These are phyloP conservation scores for Elongisporangium prolatum DNA, from an alignment of 352 stramenopile species.

Conservation along the genomic window DNA sequence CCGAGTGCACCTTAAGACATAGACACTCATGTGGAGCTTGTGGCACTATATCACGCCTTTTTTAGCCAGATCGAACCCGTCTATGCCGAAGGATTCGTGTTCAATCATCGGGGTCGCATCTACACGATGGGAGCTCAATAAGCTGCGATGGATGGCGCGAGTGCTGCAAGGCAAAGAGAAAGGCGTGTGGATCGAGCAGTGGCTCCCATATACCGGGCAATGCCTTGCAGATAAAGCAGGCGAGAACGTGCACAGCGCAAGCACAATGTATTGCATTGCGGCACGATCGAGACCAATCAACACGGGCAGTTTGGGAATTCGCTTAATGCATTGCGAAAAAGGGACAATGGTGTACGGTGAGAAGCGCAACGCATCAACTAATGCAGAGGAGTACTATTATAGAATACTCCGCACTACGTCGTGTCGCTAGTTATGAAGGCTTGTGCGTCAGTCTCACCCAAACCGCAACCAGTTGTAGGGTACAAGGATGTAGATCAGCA, in stretches of 20 bases:
- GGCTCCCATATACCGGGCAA: no score
- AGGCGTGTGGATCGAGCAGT: slow-evolving; percentile 24
- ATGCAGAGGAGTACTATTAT: slow-evolving; percentile 25
- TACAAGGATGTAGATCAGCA: slow-evolving; percentile 51
- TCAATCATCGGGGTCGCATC: slow-evolving; percentile 7
- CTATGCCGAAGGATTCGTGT: slow-evolving; percentile 8
- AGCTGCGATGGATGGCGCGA: slow-evolving; percentile 10
- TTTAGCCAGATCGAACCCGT: slow-evolving; percentile 1
- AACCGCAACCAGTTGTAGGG: slow-evolving; percentile 14
- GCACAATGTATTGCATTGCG: slow-evolving; percentile 24
- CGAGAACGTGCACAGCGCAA: slow-evolving; percentile 27
- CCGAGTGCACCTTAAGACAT: slow-evolving; percentile 22
- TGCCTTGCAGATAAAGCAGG: slow-evolving; percentile 1
- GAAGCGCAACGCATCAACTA: slow-evolving; percentile 22
- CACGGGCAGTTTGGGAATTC: slow-evolving; percentile 6
- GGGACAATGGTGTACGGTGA: slow-evolving; percentile 17
- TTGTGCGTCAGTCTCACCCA: slow-evolving; percentile 5
- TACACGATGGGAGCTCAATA: slow-evolving; percentile 26
- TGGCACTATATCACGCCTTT: slow-evolving; percentile 15
- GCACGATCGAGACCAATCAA: slow-evolving; percentile 12
- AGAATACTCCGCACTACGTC: slow-evolving; percentile 66
- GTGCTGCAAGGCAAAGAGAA: slow-evolving; percentile 6
- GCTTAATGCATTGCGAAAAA: slow-evolving; percentile 15
- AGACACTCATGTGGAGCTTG: slow-evolving; percentile 14
- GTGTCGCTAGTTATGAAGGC: slow-evolving; percentile 19